Percentiles rank a stretch among this genome's conserved stretches.
Evolutionary conservation across 331 rosid genomes (phyloP).

Genomic region (Spiraea crenata): DNA sequence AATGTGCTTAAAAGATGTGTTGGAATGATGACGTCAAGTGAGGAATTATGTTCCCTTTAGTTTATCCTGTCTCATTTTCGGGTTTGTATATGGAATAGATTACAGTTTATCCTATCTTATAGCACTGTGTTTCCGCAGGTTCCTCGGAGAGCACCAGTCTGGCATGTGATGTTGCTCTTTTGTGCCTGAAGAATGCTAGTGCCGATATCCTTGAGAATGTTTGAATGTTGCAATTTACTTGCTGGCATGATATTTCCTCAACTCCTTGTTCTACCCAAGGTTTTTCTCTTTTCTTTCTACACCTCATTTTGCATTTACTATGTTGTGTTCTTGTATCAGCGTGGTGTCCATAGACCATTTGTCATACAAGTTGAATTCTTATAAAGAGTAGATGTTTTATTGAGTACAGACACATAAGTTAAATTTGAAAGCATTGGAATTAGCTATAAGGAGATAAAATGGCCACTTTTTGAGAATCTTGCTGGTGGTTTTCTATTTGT

Average conservation of each 20-base stretch:
- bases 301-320: conserved; percentile 1
- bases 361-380: background rate
- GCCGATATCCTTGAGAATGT: conserved; percentile 30
- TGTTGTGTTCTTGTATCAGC: background rate
- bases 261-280: conserved; percentile 80
- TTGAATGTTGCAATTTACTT: conserved; percentile 37
- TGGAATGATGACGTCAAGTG: conserved; percentile 51
- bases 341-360: conserved; percentile 13
- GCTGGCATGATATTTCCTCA: conserved; percentile 71
- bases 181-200: conserved; percentile 56
- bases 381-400: conserved; percentile 3
- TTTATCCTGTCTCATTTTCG: background rate
- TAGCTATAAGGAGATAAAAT: conserved; percentile 56
- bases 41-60: conserved; percentile 27
- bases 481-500: conserved; percentile 19
- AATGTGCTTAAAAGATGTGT: conserved; percentile 60
- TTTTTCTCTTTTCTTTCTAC: conserved; percentile 26
- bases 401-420: no score
- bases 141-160: conserved; percentile 49
- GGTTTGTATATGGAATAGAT: background rate
- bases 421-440: conserved; percentile 66
- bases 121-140: no score
- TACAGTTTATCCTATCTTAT: no score
- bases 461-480: conserved; percentile 72
- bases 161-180: conserved; percentile 55